Percentiles rank a stretch among this genome's conserved stretches.
These are phyloP conservation scores for Silene conica DNA, from an alignment of 148 eudicot genomes.

Conservation along the genomic window DNA sequence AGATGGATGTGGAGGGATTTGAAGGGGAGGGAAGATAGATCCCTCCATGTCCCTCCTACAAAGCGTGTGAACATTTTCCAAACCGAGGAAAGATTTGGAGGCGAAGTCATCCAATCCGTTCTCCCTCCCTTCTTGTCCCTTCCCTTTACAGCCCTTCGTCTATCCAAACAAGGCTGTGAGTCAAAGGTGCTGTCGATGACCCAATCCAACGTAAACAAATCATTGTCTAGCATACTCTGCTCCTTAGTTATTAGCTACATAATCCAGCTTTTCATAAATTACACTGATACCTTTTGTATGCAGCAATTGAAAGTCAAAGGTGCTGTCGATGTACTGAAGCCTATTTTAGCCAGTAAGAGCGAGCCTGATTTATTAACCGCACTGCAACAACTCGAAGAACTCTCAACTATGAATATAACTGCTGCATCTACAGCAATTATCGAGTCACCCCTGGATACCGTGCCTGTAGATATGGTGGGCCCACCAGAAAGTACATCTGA, in stretches of 20 bases:
- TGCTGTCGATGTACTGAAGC: constrained; percentile 46
- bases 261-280: background rate
- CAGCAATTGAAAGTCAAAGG: constrained; percentile 58
- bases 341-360: constrained; percentile 34
- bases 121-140: no score
- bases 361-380: constrained; percentile 39
- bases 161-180: no score
- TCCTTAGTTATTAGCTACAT: background rate
- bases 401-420: constrained; percentile 31
- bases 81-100: no score
- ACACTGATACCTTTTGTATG: constrained; percentile 10
- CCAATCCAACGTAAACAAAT: no score
- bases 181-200: no score
- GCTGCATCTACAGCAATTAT: background rate
- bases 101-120: no score
- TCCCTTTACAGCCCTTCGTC: no score
- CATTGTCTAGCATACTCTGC: background rate
- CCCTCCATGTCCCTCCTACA: no score
- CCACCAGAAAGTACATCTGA: constrained; percentile 12
- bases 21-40: no score
- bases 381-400: constrained; percentile 56
- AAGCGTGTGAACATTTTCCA: no score
- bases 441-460: background rate
- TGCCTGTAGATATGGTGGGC: constrained; percentile 1
- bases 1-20: no score